Base-by-base conservation (phyloP, 169 alveolate species). In the Neospora caninum region DNA sequence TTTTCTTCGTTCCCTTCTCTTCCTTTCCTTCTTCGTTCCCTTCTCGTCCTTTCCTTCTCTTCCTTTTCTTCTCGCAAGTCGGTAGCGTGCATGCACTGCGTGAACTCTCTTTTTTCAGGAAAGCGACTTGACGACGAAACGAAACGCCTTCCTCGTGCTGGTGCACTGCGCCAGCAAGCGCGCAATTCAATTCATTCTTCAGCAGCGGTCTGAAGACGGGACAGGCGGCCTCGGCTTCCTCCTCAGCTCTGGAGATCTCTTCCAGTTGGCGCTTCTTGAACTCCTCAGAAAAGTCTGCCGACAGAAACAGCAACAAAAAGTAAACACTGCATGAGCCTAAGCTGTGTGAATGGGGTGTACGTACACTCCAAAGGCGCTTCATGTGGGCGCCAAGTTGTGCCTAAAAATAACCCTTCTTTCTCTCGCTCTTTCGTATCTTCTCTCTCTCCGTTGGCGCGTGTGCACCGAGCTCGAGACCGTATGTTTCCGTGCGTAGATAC, bases 51-150 rank as follows among this genome's bases (percentile, higher is more conserved):
- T 4, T 49, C 4, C 13, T 49, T 13, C 58, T 49, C 13, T 49
- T 13, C 58, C 58, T 7, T 49, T 49, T 49, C 13, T 49, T 49
- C 58, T 4, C 58, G 58, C 58, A 13, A 7, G 4, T 49, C 13
- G 58, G 58, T 13, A 13, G 13, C n/a, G n/a, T n/a, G n/a, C n/a
- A n/a, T n/a, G n/a, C n/a, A n/a, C n/a, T n/a, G n/a, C n/a, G n/a
- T n/a, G n/a, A n/a, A n/a, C n/a, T n/a, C n/a, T n/a, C 13, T 49
- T 49, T 49, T 49, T 31, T 20, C 80, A 82, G 91, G 95, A 98
- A 95, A 98, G 98, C 82, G 99, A 98, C 96, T 94, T 98, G 78
- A 97, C 98, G n/a, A 98, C 99, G 34, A 97, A 98, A 91, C 97
- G 99, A 93, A 98, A 98, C 95, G 99, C 99, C 0, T 98, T 98